phyloP scores from a whole-genome alignment of 2,329 filamentous ascomycete species.

The Ceratocystiopsis brevicomis region DNA sequence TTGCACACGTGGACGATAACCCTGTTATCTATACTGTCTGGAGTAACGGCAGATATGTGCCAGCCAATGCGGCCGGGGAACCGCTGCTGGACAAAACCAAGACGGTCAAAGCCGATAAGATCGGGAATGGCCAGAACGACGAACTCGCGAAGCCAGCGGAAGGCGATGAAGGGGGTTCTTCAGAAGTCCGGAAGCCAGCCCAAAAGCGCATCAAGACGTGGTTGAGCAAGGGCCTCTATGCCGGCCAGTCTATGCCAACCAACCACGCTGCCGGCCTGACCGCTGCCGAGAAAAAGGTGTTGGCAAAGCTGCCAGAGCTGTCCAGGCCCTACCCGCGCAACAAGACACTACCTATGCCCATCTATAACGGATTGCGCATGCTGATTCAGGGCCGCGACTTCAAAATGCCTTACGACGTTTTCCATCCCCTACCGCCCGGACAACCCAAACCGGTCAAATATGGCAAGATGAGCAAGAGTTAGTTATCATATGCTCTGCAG shows the following conservation, averaged over 20 bases:
- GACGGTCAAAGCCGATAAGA: too few relatives aligned
- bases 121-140: conserved; percentile 10
- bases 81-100: conserved; percentile 15
- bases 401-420: conserved; percentile 76
- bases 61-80: conserved; percentile 18
- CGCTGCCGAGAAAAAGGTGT: conserved; percentile 29
- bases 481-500: conserved; percentile 16
- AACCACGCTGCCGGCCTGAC: conserved; percentile 31
- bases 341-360: conserved; percentile 50
- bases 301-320: conserved; percentile 28
- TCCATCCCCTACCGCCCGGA: conserved; percentile 65
- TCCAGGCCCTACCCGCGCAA: conserved; percentile 29
- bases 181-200: conserved; percentile 13
- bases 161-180: neutral
- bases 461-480: conserved; percentile 81
- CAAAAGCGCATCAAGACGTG: conserved; percentile 50
- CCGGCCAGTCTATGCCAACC: conserved; percentile 48
- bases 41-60: conserved; percentile 44
- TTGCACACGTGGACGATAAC: conserved; percentile 35
- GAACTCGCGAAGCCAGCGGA: conserved; percentile 8
- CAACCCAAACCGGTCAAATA: conserved; percentile 88
- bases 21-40: conserved; percentile 41
- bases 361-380: conserved; percentile 55
- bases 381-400: conserved; percentile 62
- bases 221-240: conserved; percentile 67